A percentile compares a stretch with the other conserved stretches of the same genome.
phyloP scores from a whole-genome alignment of 2,329 filamentous ascomycete species.

The Raffaelea arxii region DNA sequence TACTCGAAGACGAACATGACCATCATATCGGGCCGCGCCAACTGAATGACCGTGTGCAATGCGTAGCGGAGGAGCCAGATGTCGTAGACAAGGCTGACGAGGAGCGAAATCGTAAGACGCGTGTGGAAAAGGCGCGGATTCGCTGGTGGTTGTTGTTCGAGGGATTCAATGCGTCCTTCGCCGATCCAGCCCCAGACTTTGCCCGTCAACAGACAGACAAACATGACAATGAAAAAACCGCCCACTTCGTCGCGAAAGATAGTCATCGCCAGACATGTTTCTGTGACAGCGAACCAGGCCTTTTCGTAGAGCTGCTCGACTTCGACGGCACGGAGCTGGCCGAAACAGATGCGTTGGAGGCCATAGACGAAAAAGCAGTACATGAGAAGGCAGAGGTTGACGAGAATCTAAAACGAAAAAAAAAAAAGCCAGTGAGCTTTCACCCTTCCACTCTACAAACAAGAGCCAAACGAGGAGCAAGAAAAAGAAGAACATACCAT shows the following conservation, averaged over 20 bases:
- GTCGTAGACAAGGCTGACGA: slow-evolving; percentile 73
- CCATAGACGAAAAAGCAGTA: slow-evolving; percentile 76
- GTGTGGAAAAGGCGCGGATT: slow-evolving; percentile 84
- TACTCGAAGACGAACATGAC: slow-evolving; percentile 99
- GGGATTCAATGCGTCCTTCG: slow-evolving; percentile 83
- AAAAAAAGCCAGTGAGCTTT: neutral
- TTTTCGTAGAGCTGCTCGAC: slow-evolving; percentile 96
- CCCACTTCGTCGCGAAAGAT: slow-evolving; percentile 95
- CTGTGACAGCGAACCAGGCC: slow-evolving; percentile 95
- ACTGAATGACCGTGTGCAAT: slow-evolving; percentile 70
- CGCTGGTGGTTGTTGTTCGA: slow-evolving; percentile 88
- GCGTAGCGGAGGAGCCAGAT: slow-evolving; percentile 71
- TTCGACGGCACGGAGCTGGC: slow-evolving; percentile 82
- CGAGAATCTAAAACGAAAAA: slow-evolving; percentile 58
- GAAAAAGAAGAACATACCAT: slow-evolving; percentile 50
- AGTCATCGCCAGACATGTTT: slow-evolving; percentile 95
- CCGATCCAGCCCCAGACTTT: slow-evolving; percentile 99
- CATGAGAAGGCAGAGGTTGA: slow-evolving; percentile 78
- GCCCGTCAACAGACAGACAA: slow-evolving; percentile 80
- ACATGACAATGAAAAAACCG: slow-evolving; percentile 93
- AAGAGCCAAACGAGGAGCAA: neutral
- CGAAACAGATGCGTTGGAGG: slow-evolving; percentile 84
- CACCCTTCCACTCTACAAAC: neutral
- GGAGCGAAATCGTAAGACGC: slow-evolving; percentile 67
- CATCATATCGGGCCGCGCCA: slow-evolving; percentile 96